A percentile compares a stretch with the other conserved stretches of the same genome.
phyloP scores from a whole-genome alignment of 352 stramenopile genomes.

The Aphanomyces stellatus region DNA sequence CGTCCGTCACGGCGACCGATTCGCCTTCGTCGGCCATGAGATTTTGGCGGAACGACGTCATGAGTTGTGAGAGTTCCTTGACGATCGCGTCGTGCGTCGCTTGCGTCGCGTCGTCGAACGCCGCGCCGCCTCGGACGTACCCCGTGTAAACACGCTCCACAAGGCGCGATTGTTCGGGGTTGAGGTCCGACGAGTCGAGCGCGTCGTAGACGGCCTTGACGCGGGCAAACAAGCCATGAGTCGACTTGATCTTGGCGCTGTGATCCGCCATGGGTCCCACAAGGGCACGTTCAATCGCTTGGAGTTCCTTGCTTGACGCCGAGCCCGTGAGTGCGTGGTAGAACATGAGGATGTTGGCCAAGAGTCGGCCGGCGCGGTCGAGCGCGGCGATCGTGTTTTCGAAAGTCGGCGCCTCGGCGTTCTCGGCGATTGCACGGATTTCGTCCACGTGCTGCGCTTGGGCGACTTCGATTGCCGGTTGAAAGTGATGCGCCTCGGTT shows the following conservation, averaged over 20 bases:
- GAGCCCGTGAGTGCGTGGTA: constrained; percentile 41
- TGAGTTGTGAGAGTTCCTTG: constrained; percentile 37
- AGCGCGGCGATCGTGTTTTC: constrained; percentile 40
- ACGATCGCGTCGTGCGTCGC: constrained; percentile 41
- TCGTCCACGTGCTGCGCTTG: constrained; percentile 41
- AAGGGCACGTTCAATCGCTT: constrained; percentile 44
- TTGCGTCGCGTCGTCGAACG: constrained; percentile 30
- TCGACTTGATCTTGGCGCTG: constrained; percentile 26
- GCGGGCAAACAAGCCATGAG: constrained; percentile 52
- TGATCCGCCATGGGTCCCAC: constrained; percentile 34
- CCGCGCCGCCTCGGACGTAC: constrained; percentile 28
- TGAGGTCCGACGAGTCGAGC: constrained; percentile 26
- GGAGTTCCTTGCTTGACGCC: too few relatives aligned
- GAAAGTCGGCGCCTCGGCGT: constrained; percentile 27
- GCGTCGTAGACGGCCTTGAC: constrained; percentile 28
- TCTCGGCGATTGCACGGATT: constrained; percentile 36
- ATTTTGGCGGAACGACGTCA: constrained; percentile 57
- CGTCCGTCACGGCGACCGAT: constrained; percentile 36
- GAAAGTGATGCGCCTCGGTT: constrained; percentile 34
- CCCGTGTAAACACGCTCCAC: constrained; percentile 43
- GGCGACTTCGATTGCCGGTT: constrained; percentile 32
- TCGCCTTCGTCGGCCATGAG: constrained; percentile 52
- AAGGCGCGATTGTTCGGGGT: constrained; percentile 33
- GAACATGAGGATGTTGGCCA: constrained; percentile 30
- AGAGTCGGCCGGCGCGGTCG: constrained; percentile 32